Base-by-base conservation (phyloP, 371 early-diverging fungal species). In the Rhizopus microsporus region DNA sequence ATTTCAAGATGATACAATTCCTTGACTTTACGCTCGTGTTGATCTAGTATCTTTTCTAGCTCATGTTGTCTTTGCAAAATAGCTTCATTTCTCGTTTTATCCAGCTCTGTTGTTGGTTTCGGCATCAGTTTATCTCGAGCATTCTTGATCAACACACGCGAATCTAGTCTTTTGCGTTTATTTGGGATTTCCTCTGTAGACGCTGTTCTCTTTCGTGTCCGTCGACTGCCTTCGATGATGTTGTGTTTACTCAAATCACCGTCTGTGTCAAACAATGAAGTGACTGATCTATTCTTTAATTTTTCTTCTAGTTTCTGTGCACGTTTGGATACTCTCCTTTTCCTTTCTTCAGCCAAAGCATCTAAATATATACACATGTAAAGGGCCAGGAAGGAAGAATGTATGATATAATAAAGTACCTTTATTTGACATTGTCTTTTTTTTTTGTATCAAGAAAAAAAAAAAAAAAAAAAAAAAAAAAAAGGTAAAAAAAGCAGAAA, bases 1-100 rank as follows among this genome's bases (percentile, higher is more conserved):
- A 80, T 57, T 55, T 85, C 86, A 15, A 87, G 61, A 45, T 84
- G 83, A 43, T 78, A 84, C 15, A 85, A 54, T 59, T 87, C 84
- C n/a, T 81, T 75, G 7, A 77, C 72, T n/a, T 71, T 58, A 31
- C 66, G 67, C 51, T 81, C 79, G 52, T 85, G 83, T 16, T 69
- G 68, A 29, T 78, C 71, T 43, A 78, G 62, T 10, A 83, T 66
- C n/a, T 52, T 50, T 35, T 77, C 74, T 39, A 85, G 61, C 13
- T 75, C 66, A 5, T 49, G 52, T 12, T 77, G 69, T 56, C 79
- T 65, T 30, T 73, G 66, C 0, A 34, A 35, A 3, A 84, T 63
- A 23, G 51, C 56, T 9, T 66, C 58, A 12, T 64, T 68, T 23
- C 75, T 68, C 15, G 65, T 31, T 9, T 50, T 47, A 17, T 82